These are phyloP conservation scores for Aspergillus japonicus DNA, from an alignment of 2,329 filamentous ascomycete genomes.

Conservation along the genomic window DNA sequence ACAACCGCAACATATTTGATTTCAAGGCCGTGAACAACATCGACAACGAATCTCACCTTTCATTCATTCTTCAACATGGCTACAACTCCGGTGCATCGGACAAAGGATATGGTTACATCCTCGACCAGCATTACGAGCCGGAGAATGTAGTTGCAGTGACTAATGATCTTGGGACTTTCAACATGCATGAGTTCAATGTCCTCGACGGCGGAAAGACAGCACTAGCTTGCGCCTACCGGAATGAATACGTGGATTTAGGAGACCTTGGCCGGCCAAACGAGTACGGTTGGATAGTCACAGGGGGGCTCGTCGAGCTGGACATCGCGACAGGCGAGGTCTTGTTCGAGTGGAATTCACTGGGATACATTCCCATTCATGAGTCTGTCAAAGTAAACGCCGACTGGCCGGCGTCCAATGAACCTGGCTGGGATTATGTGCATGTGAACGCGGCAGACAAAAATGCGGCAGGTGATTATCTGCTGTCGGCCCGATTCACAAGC, in stretches of 20 bases:
- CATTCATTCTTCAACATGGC: constrained; percentile 43
- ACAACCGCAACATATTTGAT: constrained; percentile 50
- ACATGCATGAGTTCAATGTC: constrained; percentile 46
- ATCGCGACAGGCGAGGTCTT: constrained; percentile 35
- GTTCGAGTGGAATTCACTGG: constrained; percentile 38
- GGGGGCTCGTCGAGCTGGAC: constrained; percentile 42
- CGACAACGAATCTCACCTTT: constrained; percentile 46
- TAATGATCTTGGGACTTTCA: constrained; percentile 31
- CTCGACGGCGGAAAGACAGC: constrained; percentile 37
- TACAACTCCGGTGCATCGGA: constrained; percentile 35
- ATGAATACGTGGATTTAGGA: constrained; percentile 23
- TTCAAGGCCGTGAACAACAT: constrained; percentile 48
- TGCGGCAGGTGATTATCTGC: constrained; percentile 39
- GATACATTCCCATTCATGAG: constrained; percentile 33
- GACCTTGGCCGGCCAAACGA: constrained; percentile 35
- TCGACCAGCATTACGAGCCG: constrained; percentile 49
- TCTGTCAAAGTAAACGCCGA: constrained; percentile 26
- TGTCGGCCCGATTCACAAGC: constrained; percentile 41
- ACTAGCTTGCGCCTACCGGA: constrained; percentile 30
- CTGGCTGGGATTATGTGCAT: constrained; percentile 39
- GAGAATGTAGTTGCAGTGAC: constrained; percentile 36
- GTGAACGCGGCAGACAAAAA: constrained; percentile 45
- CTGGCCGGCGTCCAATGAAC: constrained; percentile 10
- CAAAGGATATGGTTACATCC: constrained; percentile 49
- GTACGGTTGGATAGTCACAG: constrained; percentile 31